Conservation (phyloP, 495 filamentous ascomycete genomes). For the Xeromyces bisporus region DNA sequence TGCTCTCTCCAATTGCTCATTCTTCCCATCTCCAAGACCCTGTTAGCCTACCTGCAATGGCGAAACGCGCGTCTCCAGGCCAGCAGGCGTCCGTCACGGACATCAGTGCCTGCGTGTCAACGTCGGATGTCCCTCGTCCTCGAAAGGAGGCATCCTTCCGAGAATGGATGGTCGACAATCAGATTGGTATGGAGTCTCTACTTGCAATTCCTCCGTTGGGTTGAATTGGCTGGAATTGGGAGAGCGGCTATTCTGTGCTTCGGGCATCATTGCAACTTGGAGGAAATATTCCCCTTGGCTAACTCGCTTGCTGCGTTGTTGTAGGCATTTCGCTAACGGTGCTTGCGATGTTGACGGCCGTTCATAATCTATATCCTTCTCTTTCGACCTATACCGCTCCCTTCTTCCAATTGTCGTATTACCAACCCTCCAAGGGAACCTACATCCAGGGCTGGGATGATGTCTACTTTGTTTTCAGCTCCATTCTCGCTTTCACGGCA, state of each 20-base stretch:
- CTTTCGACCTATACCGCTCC: conserved; percentile 62
- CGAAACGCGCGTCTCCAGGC: conserved; percentile 15
- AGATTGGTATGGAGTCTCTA: conserved; percentile 36
- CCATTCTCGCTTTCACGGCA: conserved; percentile 70
- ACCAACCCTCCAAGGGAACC: conserved; percentile 42
- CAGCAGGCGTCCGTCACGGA: conserved; percentile 17
- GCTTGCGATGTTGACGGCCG: conserved; percentile 56
- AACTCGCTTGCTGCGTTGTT: conserved; percentile 3
- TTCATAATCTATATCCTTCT: conserved; percentile 63
- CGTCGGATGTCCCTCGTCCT: conserved; percentile 16
- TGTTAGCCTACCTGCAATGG: conserved; percentile 12
- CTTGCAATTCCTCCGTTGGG: too few relatives aligned
- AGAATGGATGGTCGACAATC: conserved; percentile 35
- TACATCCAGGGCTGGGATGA: conserved; percentile 70
- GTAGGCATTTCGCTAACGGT: conserved; percentile 64
- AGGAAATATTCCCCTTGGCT: too few relatives aligned
- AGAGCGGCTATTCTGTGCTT: too few relatives aligned
- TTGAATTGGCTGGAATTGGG: too few relatives aligned
- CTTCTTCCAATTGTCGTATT: conserved; percentile 76
- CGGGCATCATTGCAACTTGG: too few relatives aligned
- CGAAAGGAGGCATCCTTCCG: conserved; percentile 31
- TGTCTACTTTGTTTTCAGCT: conserved; percentile 59
- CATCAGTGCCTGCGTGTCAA: conserved; percentile 29
- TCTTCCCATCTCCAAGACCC: conserved; percentile 5
- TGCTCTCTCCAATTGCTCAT: conserved; percentile 8